phyloP scores from a whole-genome alignment of 345 rosid species.

The Litchi chinensis region DNA sequence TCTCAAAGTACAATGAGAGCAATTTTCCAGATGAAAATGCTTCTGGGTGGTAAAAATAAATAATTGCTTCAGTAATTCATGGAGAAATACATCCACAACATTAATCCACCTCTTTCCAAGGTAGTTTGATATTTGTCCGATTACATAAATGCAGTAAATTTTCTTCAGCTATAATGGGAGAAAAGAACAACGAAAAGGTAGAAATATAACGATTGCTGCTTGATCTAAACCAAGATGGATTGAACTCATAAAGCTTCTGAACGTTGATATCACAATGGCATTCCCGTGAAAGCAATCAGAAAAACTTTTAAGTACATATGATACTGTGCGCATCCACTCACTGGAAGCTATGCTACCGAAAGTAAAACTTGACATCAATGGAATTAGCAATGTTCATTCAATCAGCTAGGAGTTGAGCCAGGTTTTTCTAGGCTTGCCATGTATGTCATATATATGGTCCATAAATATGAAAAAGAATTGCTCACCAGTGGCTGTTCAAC shows the following conservation, averaged over 20 bases:
- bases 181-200: not conserved
- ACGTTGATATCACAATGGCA: not conserved
- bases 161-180: not conserved
- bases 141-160: not conserved
- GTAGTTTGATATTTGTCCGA: not conserved
- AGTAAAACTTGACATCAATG: not conserved
- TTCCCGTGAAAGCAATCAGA: not conserved
- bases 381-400: not conserved
- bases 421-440: constrained; percentile 77
- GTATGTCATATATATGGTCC: constrained; percentile 90
- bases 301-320: not conserved
- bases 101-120: not conserved
- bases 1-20: not conserved
- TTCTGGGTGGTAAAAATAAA: not conserved
- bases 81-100: not conserved
- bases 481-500: constrained; percentile 79
- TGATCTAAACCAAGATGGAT: not conserved
- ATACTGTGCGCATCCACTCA: not conserved
- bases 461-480: constrained; percentile 87
- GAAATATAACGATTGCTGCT: not conserved
- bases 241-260: constrained; percentile 3
- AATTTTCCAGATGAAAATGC: not conserved
- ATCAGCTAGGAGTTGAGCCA: constrained; percentile 34
- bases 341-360: not conserved
- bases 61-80: not conserved